phyloP scores from a whole-genome alignment of 2,329 filamentous ascomycete genomes.

The Paracorniculantispora psalliotae region DNA sequence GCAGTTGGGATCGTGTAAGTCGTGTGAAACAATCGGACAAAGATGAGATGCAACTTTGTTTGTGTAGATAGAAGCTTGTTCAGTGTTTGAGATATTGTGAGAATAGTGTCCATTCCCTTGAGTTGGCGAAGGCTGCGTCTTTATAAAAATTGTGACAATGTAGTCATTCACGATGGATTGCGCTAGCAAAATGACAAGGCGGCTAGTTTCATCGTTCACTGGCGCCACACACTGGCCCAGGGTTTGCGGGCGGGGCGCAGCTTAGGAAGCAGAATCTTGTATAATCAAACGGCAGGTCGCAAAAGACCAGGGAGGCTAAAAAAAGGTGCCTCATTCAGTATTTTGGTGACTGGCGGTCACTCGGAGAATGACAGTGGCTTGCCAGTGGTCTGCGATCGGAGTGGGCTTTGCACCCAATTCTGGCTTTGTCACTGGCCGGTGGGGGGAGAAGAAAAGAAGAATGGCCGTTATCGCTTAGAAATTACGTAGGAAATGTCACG shows the following conservation, averaged over 20 bases:
- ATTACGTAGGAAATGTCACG: neutral
- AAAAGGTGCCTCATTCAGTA: neutral
- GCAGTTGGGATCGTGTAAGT: neutral
- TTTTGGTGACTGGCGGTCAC: neutral
- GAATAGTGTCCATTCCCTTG: too few species aligned
- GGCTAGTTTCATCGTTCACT: neutral
- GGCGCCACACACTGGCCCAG: neutral
- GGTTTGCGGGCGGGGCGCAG: neutral
- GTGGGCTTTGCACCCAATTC: too few species aligned
- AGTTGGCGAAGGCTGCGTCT: neutral
- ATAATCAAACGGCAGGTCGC: neutral
- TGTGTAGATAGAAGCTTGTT: too few species aligned
- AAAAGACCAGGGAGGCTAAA: neutral
- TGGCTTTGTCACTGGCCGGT: neutral
- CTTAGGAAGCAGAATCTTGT: neutral
- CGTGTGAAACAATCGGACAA: neutral
- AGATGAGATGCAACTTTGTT: too few species aligned
- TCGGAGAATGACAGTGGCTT: neutral
- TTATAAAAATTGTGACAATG: neutral
- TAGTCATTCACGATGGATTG: constrained; percentile 1
- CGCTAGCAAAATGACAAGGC: neutral
- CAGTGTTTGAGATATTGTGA: too few species aligned
- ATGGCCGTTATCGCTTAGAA: constrained; percentile 1
- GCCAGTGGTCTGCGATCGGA: too few species aligned
- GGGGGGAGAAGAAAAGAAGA: too few species aligned